Evolutionary conservation across 108 stramenopile genomes (phyloP), one percentile per base, ranked within the genome.

Genomic region (Stephanodiscus triporus): DNA sequence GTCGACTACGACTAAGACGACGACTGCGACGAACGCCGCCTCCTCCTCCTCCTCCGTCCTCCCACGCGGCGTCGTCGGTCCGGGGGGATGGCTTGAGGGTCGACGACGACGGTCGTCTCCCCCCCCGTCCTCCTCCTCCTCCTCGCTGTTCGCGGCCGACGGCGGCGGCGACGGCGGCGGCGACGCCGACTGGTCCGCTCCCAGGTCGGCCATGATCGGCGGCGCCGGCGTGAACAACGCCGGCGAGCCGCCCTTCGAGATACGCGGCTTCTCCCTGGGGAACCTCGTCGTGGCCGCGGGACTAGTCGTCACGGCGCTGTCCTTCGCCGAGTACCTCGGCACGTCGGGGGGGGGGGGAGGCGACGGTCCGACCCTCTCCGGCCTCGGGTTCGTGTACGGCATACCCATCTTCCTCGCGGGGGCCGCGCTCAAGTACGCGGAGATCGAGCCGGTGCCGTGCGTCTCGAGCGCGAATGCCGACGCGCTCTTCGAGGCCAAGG

Each of bases 161-260:
- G n/a, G n/a, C n/a, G n/a, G n/a, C n/a, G n/a, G n/a, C n/a, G n/a
- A 72, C 63, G 71, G 43, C 71, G 13, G 71, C 65, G n/a, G 63
- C 38, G 55, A 73, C 20, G 38, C 37, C 37, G 64, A 62, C 6
- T 95, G 94, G 94, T 10, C 73, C 19, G 80, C 95, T 26, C 16
- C 30, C 56, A 90, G 90, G 37, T 86, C 86, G 8, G 91, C 92
- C 66, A 93, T 93, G 92, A 87, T 95, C 71, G 94, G 93, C 4
- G 96, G 94, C n/a, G 97, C 96, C 17, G 97, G 96, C 10, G 90
- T 97, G 32, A 95, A 92, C 77, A 94, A 95, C 42, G 92, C 93
- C 9, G 96, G 96, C 57, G 96, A 98, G 73, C 96, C 96, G n/a
- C 98, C 98, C 9, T 97, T 98, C 68, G 97, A 98, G 83, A 97